phyloP scores from a whole-genome alignment of 306 rosid genomes.

The Senna tora region DNA sequence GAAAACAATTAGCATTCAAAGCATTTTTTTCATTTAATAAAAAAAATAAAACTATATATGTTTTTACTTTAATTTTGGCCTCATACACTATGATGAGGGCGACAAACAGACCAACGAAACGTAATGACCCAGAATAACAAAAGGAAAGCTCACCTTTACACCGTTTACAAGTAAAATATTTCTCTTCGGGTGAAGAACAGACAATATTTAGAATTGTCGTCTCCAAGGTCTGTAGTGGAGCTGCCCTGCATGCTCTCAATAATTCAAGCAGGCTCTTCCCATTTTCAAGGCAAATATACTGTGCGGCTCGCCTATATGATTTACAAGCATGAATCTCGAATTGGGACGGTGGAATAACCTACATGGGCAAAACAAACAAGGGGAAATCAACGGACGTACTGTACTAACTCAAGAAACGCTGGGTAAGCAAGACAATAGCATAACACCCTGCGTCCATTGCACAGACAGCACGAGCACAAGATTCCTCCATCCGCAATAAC shows the following conservation, averaged over 20 bases:
- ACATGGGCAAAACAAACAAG: slow-evolving; percentile 23
- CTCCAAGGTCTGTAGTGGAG: slow-evolving; percentile 71
- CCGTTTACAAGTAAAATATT: slow-evolving; percentile 68
- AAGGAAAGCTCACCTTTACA: slow-evolving; percentile 72
- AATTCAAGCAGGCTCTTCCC: slow-evolving; percentile 91
- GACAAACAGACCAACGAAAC: slow-evolving; percentile 13
- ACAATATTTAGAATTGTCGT: slow-evolving; percentile 70
- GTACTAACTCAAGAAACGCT: slow-evolving; percentile 28
- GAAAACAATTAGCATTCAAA: slow-evolving; percentile 29
- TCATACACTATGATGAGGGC: slow-evolving; percentile 1
- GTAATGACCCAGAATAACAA: slow-evolving; percentile 13
- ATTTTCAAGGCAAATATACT: slow-evolving; percentile 89
- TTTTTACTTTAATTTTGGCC: slow-evolving; percentile 2
- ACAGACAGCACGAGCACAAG: slow-evolving; percentile 77
- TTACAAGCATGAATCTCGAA: slow-evolving; percentile 97
- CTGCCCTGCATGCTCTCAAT: slow-evolving; percentile 68
- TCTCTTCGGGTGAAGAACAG: slow-evolving; percentile 65
- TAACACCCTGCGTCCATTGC: slow-evolving; percentile 79
- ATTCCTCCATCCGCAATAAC: slow-evolving; percentile 82
- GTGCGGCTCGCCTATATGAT: slow-evolving; percentile 81
- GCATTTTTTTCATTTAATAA: neutral
- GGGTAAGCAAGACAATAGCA: slow-evolving; percentile 31
- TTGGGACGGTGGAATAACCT: slow-evolving; percentile 91
- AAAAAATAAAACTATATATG: slow-evolving; percentile 6
- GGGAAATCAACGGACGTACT: slow-evolving; percentile 23